These are phyloP conservation scores for Auxenochlorella protothecoides DNA, from an alignment of 139 green algal species.

Conservation along the genomic window DNA sequence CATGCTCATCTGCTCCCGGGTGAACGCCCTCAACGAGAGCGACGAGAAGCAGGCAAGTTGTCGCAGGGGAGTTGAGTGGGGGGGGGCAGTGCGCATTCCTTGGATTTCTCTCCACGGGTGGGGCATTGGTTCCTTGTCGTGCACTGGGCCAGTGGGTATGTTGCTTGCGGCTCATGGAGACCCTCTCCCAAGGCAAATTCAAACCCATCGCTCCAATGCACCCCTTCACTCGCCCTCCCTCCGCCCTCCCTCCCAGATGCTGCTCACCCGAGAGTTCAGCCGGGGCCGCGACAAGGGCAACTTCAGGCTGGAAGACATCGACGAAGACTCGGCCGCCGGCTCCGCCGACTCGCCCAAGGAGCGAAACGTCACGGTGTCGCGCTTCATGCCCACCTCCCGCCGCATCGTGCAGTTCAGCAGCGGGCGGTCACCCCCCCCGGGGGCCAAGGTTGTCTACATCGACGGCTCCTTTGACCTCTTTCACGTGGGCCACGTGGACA, in stretches of 20 bases:
- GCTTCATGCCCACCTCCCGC: slow-evolving; percentile 87
- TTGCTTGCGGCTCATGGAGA: no score
- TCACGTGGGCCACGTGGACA: slow-evolving; percentile 89
- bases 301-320: neutral
- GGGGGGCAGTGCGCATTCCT: neutral
- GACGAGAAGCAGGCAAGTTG: no score
- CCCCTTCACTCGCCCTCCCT: slow-evolving; percentile 8
- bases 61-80: no score
- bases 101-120: neutral
- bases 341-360: neutral
- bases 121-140: no score
- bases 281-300: slow-evolving; percentile 3
- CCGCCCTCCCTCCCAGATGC: slow-evolving; percentile 9
- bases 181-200: no score
- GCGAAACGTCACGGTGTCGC: slow-evolving; percentile 29
- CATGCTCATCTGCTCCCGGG: slow-evolving; percentile 85
- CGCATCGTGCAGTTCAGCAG: slow-evolving; percentile 63
- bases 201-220: no score
- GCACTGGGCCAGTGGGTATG: no score
- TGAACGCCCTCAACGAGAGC: slow-evolving; percentile 34
- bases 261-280: slow-evolving; percentile 34
- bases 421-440: slow-evolving; percentile 32
- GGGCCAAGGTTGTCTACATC: slow-evolving; percentile 88
- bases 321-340: neutral
- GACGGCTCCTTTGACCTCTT: slow-evolving; percentile 98